These are phyloP conservation scores for Scutellaria baicalensis DNA, from an alignment of 257 asterid species.

Conservation along the genomic window DNA sequence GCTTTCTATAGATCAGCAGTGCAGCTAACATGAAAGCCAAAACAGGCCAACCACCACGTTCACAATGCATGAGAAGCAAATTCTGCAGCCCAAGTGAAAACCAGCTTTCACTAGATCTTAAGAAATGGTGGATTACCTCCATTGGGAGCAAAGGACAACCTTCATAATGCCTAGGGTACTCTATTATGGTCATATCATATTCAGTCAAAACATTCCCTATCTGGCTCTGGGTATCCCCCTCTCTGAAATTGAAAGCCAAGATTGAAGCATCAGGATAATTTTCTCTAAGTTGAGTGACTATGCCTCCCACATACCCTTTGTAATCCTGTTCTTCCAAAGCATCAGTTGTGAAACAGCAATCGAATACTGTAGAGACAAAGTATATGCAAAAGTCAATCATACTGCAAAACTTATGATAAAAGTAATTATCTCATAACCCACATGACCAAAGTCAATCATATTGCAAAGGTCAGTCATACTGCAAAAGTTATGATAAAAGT, in stretches of 20 bases:
- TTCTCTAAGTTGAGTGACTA: slow-evolving; percentile 62
- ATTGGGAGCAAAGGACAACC: slow-evolving; percentile 88
- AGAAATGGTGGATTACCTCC: slow-evolving; percentile 93
- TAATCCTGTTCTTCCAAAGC: slow-evolving; percentile 60
- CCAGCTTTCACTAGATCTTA: slow-evolving; percentile 95
- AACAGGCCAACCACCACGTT: slow-evolving; percentile 95
- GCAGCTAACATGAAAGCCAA: slow-evolving; percentile 94
- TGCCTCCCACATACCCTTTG: slow-evolving; percentile 66
- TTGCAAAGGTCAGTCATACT: slow-evolving; percentile 14
- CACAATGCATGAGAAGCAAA: slow-evolving; percentile 91
- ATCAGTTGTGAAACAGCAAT: slow-evolving; percentile 83
- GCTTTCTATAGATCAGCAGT: slow-evolving; percentile 63
- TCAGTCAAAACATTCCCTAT: slow-evolving; percentile 68
- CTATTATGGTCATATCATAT: slow-evolving; percentile 84
- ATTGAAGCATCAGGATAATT: slow-evolving; percentile 73
- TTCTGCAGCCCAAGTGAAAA: slow-evolving; percentile 85
- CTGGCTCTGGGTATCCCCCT: slow-evolving; percentile 54
- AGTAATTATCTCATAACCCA: background rate
- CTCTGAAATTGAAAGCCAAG: slow-evolving; percentile 80
- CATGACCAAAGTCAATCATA: too few relatives aligned
- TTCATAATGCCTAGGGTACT: slow-evolving; percentile 89
- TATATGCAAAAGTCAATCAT: slow-evolving; percentile 9
- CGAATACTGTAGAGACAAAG: slow-evolving; percentile 56
- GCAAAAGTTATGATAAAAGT: background rate
- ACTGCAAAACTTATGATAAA: background rate